A percentile compares a stretch with the other conserved stretches of the same genome.
Evolutionary conservation across 2,329 filamentous ascomycete species (phyloP).

Genomic region (Aureobasidium leucospermi): DNA sequence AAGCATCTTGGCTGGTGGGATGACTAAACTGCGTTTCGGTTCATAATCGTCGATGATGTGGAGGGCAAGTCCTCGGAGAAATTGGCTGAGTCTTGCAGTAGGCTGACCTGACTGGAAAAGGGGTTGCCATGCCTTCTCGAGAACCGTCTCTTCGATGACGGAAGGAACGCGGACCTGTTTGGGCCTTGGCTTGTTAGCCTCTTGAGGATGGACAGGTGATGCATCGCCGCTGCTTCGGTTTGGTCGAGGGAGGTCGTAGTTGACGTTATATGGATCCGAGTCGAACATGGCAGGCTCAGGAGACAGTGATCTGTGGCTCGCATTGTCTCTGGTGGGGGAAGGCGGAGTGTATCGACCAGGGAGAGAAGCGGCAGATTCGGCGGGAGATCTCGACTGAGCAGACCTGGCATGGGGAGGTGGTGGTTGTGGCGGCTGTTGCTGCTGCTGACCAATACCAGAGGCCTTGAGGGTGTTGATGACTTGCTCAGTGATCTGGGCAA

Average conservation of each 20-base stretch:
- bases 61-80: constrained; percentile 65
- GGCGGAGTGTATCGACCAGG: constrained; percentile 49
- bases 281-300: constrained; percentile 27
- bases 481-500: constrained; percentile 53
- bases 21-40: constrained; percentile 60
- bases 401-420: constrained; percentile 7
- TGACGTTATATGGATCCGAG: constrained; percentile 7
- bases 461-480: constrained; percentile 42
- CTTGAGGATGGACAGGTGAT: constrained; percentile 19
- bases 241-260: background rate
- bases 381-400: constrained; percentile 32
- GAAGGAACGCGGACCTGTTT: constrained; percentile 26
- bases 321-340: constrained; percentile 37
- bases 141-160: constrained; percentile 45
- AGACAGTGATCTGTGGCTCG: constrained; percentile 27
- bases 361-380: constrained; percentile 41
- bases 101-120: constrained; percentile 66
- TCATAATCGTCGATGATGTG: constrained; percentile 66
- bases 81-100: constrained; percentile 60
- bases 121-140: constrained; percentile 69
- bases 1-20: constrained; percentile 68
- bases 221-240: constrained; percentile 17
- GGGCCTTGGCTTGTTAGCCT: constrained; percentile 25
- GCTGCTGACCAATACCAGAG: constrained; percentile 27
- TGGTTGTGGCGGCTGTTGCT: constrained; percentile 23